Base-by-base conservation (phyloP, 805 yeast genomes). In the Jamesozyma gamospora region DNA sequence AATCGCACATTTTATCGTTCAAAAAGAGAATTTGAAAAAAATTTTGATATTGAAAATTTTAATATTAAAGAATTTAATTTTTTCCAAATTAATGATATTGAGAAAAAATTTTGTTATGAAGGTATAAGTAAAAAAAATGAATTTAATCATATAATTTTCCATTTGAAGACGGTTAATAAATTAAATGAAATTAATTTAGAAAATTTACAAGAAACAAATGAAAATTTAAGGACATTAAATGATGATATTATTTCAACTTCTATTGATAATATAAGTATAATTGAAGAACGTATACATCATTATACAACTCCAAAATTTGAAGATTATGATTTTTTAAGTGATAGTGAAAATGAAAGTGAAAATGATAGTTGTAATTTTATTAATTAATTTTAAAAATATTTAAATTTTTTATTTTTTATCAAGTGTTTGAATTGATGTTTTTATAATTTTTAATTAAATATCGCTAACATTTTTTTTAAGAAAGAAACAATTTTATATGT, bases 191-290 rank as follows among this genome's bases (percentile, higher is more conserved):
- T n/a, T 3, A 39, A 28, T 18, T 29, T 14, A 6, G 31, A n/a
- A n/a, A n/a, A n/a, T n/a, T n/a, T n/a, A n/a, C n/a, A n/a, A n/a
- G n/a, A n/a, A n/a, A n/a, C n/a, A n/a, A n/a, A n/a, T n/a, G n/a
- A n/a, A n/a, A n/a, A n/a, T n/a, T n/a, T n/a, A n/a, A n/a, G n/a
- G n/a, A n/a, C n/a, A n/a, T n/a, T n/a, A n/a, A n/a, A n/a, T 4
- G 38, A 26, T 14, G 42, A 40, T 32, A 17, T 40, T 4, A 35
- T 40, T 10, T 40, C 42, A 15, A 34, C 42, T 5, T 26, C 42
- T 8, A 6, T 40, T 12, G 32, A 29, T 4, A 29, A 9, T 11
- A 8, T n/a, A n/a, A 29, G 18, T 10, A 29, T 16, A 16, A 14
- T 16, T 11, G 29, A 27, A 27, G 29, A 27, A 27, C n/a, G 32